Conservation (phyloP, 2,329 filamentous ascomycete genomes). For the Penicillium italicum region DNA sequence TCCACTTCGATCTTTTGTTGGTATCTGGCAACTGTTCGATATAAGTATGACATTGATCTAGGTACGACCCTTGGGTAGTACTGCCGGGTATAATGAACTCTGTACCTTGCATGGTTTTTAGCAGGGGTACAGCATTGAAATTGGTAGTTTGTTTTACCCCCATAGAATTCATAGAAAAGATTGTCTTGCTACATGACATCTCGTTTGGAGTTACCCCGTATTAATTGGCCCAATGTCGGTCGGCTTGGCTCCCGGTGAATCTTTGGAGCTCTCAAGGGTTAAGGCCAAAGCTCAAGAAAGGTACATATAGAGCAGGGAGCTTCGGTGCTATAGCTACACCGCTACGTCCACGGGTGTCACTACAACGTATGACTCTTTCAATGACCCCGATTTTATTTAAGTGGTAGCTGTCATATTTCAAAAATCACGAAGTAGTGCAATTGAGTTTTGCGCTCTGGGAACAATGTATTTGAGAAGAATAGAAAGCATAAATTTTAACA, state of each 20-base stretch:
- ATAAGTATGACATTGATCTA: too few species aligned
- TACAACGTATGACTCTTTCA: background rate
- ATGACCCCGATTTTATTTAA: background rate
- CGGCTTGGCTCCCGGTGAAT: conserved; percentile 4
- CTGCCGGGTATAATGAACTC: background rate
- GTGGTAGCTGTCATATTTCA: background rate
- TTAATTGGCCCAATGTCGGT: background rate
- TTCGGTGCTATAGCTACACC: background rate
- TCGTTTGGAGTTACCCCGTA: background rate
- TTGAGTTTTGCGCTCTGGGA: background rate
- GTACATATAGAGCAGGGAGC: background rate
- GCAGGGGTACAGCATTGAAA: background rate
- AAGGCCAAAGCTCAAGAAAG: background rate
- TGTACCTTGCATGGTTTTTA: background rate
- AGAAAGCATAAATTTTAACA: background rate
- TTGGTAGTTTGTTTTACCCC: background rate
- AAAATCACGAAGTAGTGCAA: background rate
- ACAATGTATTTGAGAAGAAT: conserved; percentile 2
- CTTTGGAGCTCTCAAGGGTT: background rate
- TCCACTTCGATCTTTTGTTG: too few species aligned
- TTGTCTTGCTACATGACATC: background rate
- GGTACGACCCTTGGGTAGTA: background rate
- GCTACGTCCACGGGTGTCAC: too few species aligned
- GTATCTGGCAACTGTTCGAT: too few species aligned
- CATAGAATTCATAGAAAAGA: background rate